phyloP scores from a whole-genome alignment of 2,329 filamentous ascomycete genomes.

The Cordyceps cicadae region DNA sequence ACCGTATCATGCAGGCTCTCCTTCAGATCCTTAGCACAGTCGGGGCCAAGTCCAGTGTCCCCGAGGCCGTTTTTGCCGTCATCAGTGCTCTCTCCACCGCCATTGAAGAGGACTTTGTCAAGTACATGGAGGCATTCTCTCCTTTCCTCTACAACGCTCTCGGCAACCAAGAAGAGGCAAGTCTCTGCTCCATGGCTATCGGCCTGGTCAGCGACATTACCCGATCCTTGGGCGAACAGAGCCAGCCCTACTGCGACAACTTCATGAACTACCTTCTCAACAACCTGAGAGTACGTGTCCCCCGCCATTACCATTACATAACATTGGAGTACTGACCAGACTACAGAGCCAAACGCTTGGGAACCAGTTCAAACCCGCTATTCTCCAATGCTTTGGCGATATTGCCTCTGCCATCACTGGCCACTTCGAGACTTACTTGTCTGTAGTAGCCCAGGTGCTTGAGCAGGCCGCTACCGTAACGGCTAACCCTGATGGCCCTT shows the following conservation, averaged over 20 bases:
- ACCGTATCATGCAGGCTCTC: constrained; percentile 86
- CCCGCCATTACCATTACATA: neutral
- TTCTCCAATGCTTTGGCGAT: constrained; percentile 95
- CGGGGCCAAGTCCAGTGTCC: constrained; percentile 82
- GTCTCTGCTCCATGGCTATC: constrained; percentile 93
- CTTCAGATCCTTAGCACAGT: constrained; percentile 72
- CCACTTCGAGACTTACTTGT: constrained; percentile 86
- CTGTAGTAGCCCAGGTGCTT: constrained; percentile 85
- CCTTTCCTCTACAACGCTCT: constrained; percentile 92
- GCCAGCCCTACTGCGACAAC: constrained; percentile 89
- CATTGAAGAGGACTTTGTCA: constrained; percentile 84
- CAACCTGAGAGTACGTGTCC: constrained; percentile 65
- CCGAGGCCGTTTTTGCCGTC: constrained; percentile 85
- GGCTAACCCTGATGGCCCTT: constrained; percentile 68
- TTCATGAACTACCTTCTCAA: constrained; percentile 98
- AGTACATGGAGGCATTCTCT: constrained; percentile 95
- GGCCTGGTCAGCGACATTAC: constrained; percentile 95
- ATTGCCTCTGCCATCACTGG: constrained; percentile 91
- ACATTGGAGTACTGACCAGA: constrained; percentile 12
- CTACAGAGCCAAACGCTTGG: constrained; percentile 69
- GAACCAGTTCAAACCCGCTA: constrained; percentile 97
- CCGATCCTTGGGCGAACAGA: constrained; percentile 78
- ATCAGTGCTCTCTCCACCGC: constrained; percentile 88
- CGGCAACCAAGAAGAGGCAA: constrained; percentile 89
- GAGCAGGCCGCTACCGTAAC: constrained; percentile 86